Evolutionary conservation across 768 basidiomycete species (phyloP), one percentile per base, ranked within the genome.

Genomic region (Cystobasidium tubakii): DNA sequence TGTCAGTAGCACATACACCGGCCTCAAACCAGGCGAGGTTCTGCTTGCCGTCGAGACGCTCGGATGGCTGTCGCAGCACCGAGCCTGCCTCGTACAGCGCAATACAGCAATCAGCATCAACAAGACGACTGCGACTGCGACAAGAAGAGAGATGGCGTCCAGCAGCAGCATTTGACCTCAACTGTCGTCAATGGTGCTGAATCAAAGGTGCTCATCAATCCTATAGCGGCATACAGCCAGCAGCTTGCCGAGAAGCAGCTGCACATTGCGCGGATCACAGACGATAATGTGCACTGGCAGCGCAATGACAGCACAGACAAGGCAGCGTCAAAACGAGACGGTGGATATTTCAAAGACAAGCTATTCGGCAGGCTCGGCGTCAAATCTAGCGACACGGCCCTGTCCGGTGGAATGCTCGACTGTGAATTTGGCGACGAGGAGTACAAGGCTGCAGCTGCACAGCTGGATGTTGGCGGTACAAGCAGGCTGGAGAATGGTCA

Each of bases 151-250:
- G 46, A 21, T 9, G 21, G 15, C 46, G 46, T 19, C 4, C 46
- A 50, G 46, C 46, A 50, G 46, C 7, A 50, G 46, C 46, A 50
- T 3, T 15, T 12, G 7, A 50, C n/a, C 9, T n/a, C 46, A 9
- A 19, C 15, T 21, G 46, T 15, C n/a, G 46, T 50, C 10, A n/a
- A 15, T 50, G 46, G 46, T 19, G 21, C 15, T n/a, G 9, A 27
- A 6, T 27, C 57, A 23, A 34, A 27, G 25, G 57, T 60, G 15
- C 57, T 65, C 21, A 54, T 67, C 66, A 67, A 67, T 31, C 66
- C 66, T 9, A 67, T 67, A 43, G 44, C 66, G 21, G 66, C 66
- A 3, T 67, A 67, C 66, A 53, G 66, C 34, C 66, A 67, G 50
- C 31, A 33, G 23, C 66, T 67, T 4, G 63, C 63, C 63, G 63